phyloP scores from a whole-genome alignment of 345 rosid species.

The Pelargonium nanum region DNA sequence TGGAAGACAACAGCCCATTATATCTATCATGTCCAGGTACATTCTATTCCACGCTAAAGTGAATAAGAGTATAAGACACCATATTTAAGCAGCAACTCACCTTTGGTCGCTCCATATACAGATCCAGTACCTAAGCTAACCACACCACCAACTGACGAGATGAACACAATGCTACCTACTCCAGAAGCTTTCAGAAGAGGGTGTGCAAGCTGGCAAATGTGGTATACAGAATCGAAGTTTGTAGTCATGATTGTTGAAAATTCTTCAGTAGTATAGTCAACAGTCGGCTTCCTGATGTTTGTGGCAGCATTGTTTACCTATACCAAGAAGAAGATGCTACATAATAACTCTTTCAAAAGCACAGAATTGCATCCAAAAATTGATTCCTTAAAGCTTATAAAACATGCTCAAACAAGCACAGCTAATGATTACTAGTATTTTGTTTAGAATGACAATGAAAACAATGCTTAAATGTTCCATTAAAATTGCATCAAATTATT shows the following conservation, averaged over 20 bases:
- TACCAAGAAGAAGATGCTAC: slow-evolving; percentile 11
- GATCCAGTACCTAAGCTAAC: slow-evolving; percentile 42
- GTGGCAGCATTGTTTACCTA: slow-evolving; percentile 89
- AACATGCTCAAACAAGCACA: not conserved
- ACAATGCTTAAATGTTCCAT: too few relatives aligned
- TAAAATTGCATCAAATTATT: too few relatives aligned
- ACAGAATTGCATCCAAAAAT: too few relatives aligned
- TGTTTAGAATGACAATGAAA: too few relatives aligned
- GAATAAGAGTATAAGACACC: not conserved
- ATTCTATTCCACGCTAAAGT: not conserved
- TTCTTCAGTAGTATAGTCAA: slow-evolving; percentile 59
- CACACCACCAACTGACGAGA: slow-evolving; percentile 71
- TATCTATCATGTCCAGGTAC: not conserved
- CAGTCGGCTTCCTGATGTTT: slow-evolving; percentile 67
- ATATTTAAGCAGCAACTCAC: slow-evolving; percentile 19
- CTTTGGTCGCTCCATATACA: slow-evolving; percentile 65
- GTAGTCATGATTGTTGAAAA: slow-evolving; percentile 44
- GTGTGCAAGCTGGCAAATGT: slow-evolving; percentile 67
- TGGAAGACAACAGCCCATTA: not conserved
- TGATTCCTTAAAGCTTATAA: not conserved
- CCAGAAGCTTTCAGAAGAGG: slow-evolving; percentile 85
- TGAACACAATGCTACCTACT: slow-evolving; percentile 66
- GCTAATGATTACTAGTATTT: not conserved
- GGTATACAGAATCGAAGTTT: slow-evolving; percentile 72
- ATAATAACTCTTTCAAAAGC: not conserved